Conservation (phyloP, 129 eudicot species). For the Centrapalus pauciflorus region DNA sequence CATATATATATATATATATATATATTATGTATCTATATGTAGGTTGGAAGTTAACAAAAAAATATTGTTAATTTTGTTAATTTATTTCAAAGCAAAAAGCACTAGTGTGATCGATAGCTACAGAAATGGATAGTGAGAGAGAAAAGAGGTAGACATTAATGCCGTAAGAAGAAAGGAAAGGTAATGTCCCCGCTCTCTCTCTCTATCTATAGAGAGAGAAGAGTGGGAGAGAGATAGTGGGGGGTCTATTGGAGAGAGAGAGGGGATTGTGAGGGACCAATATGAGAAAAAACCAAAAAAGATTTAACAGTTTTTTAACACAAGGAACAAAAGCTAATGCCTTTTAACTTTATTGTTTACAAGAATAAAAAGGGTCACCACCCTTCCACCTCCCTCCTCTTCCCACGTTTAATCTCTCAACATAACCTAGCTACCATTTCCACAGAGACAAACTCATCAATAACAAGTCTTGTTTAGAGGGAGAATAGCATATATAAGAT, state of each 20-base stretch:
- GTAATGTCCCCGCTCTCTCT: slow-evolving; percentile 33
- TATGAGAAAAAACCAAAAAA: slow-evolving; percentile 36
- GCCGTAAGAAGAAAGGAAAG: slow-evolving; percentile 89
- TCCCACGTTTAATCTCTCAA: slow-evolving; percentile 19
- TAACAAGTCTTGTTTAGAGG: slow-evolving; percentile 13
- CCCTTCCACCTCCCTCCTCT: slow-evolving; percentile 26
- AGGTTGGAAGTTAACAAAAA: slow-evolving; percentile 17
- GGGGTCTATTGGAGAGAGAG: background rate
- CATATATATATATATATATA: background rate
- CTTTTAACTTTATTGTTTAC: slow-evolving; percentile 28
- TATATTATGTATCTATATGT: slow-evolving; percentile 12
- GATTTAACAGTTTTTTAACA: slow-evolving; percentile 31
- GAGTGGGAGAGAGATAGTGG: slow-evolving; percentile 20
- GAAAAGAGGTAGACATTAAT: slow-evolving; percentile 48
- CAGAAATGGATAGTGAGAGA: slow-evolving; percentile 36
- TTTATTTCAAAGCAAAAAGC: slow-evolving; percentile 11
- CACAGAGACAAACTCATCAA: slow-evolving; percentile 19
- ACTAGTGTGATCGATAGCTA: slow-evolving; percentile 41
- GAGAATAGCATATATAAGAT: slow-evolving; percentile 16
- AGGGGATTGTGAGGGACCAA: slow-evolving; percentile 34
- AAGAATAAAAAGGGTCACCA: slow-evolving; percentile 45
- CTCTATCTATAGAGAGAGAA: slow-evolving; percentile 22
- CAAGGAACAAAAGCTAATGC: slow-evolving; percentile 28
- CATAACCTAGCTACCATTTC: slow-evolving; percentile 39
- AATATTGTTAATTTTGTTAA: background rate